A percentile compares a stretch with the other conserved stretches of the same genome.
These are phyloP conservation scores for Trifolium dubium DNA, from an alignment of 306 rosid genomes.

Conservation along the genomic window DNA sequence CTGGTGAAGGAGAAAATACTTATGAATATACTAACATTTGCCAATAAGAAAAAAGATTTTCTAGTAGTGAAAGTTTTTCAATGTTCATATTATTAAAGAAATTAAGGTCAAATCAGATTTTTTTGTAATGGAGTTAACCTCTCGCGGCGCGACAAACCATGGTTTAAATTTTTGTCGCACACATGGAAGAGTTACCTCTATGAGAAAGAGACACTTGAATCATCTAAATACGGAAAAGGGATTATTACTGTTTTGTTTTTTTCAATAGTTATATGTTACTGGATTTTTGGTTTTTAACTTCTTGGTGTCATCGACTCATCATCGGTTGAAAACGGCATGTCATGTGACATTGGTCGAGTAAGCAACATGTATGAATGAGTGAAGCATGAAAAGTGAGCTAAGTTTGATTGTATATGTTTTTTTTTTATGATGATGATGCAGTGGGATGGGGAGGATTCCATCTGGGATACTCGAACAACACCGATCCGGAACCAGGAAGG, in stretches of 20 bases:
- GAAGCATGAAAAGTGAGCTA: not conserved
- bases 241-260: not conserved
- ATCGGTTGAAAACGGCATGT: not conserved
- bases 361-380: not conserved
- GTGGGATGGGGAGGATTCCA: constrained; percentile 96
- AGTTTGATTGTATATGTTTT: not conserved
- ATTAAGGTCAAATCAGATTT: not conserved
- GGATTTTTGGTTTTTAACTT: not conserved
- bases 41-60: too few species aligned
- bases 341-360: not conserved
- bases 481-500: constrained; percentile 99
- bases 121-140: not conserved
- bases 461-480: constrained; percentile 85
- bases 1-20: too few species aligned
- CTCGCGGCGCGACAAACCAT: not conserved
- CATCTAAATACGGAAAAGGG: not conserved
- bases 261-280: not conserved
- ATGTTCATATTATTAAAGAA: not conserved
- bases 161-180: not conserved
- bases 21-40: too few species aligned
- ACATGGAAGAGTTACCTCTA: not conserved
- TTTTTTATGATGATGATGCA: constrained; percentile 23
- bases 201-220: not conserved
- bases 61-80: not conserved
- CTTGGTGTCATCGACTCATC: not conserved